phyloP scores from a whole-genome alignment of 371 early-diverging fungal species.

The Haplosporangium sp. region DNA sequence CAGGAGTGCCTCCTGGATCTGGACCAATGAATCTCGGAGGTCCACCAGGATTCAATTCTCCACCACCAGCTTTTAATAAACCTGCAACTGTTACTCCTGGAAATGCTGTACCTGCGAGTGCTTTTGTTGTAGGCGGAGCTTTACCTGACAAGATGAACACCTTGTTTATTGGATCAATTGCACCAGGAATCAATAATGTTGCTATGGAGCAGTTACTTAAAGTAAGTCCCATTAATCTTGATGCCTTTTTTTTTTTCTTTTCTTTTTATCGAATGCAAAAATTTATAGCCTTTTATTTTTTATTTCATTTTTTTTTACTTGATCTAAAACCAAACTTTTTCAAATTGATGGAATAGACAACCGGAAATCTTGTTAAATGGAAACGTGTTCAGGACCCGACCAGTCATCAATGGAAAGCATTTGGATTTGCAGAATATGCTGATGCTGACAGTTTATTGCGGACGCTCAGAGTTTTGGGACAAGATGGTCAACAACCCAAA shows the following conservation, averaged over 20 bases:
- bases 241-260: neutral
- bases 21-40: slow-evolving; percentile 11
- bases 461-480: slow-evolving; percentile 79
- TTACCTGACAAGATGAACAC: slow-evolving; percentile 75
- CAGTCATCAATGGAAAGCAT: slow-evolving; percentile 75
- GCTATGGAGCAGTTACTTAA: slow-evolving; percentile 78
- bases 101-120: slow-evolving; percentile 16
- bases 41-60: slow-evolving; percentile 13
- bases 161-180: slow-evolving; percentile 82
- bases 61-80: slow-evolving; percentile 8
- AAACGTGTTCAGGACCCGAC: slow-evolving; percentile 78
- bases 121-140: slow-evolving; percentile 36
- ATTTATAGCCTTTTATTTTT: no score
- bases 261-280: no score
- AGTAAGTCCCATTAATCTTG: slow-evolving; percentile 55
- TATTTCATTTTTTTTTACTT: neutral
- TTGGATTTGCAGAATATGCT: slow-evolving; percentile 86
- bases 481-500: slow-evolving; percentile 64
- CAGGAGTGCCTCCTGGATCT: slow-evolving; percentile 20
- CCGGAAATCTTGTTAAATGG: slow-evolving; percentile 77
- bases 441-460: slow-evolving; percentile 75
- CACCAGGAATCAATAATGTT: slow-evolving; percentile 75
- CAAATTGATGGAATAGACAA: slow-evolving; percentile 58
- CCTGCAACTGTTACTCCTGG: slow-evolving; percentile 1
- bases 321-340: neutral